Evolutionary conservation across 495 filamentous ascomycete genomes (phyloP).

Genomic region (Penicillium dipodomyicola): DNA sequence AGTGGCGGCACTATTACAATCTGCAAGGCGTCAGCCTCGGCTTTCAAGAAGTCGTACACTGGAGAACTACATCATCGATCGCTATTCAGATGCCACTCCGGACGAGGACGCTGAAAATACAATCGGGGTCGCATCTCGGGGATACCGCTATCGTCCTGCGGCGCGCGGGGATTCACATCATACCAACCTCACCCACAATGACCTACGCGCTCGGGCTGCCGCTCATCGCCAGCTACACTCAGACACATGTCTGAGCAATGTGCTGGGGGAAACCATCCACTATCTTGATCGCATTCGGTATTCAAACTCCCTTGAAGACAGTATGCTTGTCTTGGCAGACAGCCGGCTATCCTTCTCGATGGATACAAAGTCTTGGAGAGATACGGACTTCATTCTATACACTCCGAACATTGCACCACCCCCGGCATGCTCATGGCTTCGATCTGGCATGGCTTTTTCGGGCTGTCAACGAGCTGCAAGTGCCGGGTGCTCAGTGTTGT

Average conservation of each 20-base stretch:
- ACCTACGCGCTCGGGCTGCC: conserved; percentile 46
- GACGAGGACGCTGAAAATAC: conserved; percentile 38
- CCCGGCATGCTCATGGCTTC: conserved; percentile 62
- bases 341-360: conserved; percentile 46
- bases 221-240: conserved; percentile 52
- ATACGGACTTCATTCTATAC: conserved; percentile 63
- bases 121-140: conserved; percentile 27
- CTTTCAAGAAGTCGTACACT: conserved; percentile 45
- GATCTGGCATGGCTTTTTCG: conserved; percentile 60
- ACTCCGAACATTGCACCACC: conserved; percentile 53
- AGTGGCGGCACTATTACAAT: conserved; percentile 49
- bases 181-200: conserved; percentile 38
- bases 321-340: conserved; percentile 49
- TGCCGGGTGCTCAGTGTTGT: conserved; percentile 27
- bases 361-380: conserved; percentile 44
- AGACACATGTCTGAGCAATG: conserved; percentile 40
- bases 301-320: conserved; percentile 55
- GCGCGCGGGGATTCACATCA: conserved; percentile 33
- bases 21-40: conserved; percentile 47
- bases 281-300: conserved; percentile 62
- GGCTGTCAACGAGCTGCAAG: conserved; percentile 57
- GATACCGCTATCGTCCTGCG: conserved; percentile 38
- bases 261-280: conserved; percentile 61
- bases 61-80: conserved; percentile 48
- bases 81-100: conserved; percentile 33